Evolutionary conservation across 768 basidiomycete species (phyloP).

Genomic region (Lentinula sp.): DNA sequence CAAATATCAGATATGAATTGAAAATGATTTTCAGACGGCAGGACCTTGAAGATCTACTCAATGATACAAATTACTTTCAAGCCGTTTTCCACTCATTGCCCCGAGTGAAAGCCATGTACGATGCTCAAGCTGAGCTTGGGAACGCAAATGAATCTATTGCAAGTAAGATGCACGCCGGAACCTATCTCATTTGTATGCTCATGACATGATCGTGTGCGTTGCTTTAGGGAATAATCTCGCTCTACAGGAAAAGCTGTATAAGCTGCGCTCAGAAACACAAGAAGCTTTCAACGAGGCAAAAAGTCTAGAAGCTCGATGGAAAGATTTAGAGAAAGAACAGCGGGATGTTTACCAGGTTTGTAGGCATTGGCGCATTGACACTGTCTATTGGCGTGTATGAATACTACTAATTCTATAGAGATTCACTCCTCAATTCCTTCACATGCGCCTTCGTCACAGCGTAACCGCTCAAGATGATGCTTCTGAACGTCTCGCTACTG

Average conservation of each 20-base stretch:
- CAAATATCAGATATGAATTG: not conserved
- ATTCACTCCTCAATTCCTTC: conserved; percentile 80
- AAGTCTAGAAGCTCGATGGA: conserved; percentile 75
- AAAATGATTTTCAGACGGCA: conserved; percentile 48
- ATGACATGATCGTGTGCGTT: not conserved
- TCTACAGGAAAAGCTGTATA: conserved; percentile 70
- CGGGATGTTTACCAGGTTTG: conserved; percentile 79
- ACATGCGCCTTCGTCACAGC: conserved; percentile 82
- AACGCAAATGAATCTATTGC: conserved; percentile 84
- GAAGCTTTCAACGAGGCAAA: conserved; percentile 87
- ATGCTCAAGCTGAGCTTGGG: conserved; percentile 72
- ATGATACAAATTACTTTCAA: conserved; percentile 80
- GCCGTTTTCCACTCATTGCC: conserved; percentile 79
- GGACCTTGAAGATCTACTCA: conserved; percentile 85
- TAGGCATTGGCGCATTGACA: not conserved
- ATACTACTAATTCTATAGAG: conserved; percentile 42
- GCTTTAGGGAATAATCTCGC: conserved; percentile 65
- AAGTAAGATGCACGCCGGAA: conserved; percentile 40
- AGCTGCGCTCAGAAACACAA: conserved; percentile 75
- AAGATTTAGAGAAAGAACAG: conserved; percentile 84
- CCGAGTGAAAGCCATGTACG: conserved; percentile 67
- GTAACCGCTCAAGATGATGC: conserved; percentile 86
- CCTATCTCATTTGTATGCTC: not conserved
- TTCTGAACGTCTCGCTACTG: conserved; percentile 79
- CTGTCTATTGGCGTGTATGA: not conserved